phyloP scores from a whole-genome alignment of 2,329 filamentous ascomycete genomes.

The Ophiostoma populinum region DNA sequence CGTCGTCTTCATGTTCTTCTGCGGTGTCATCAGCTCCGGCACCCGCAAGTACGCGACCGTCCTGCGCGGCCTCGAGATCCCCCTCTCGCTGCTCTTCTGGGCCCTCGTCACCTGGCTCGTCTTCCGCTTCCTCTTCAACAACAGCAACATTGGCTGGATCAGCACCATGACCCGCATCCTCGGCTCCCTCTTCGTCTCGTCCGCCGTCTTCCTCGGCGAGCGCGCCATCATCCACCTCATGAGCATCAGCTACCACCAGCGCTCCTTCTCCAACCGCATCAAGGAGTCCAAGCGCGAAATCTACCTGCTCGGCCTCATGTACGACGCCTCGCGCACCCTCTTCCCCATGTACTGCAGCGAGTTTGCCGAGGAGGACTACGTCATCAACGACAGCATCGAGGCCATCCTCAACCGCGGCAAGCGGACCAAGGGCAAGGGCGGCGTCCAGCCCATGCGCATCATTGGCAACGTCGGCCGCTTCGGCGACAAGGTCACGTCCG shows the following conservation, averaged over 20 bases:
- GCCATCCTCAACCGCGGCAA: conserved; percentile 32
- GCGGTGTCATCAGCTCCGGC: conserved; percentile 50
- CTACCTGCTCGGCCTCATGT: conserved; percentile 64
- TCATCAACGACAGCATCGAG: conserved; percentile 74
- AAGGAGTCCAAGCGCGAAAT: conserved; percentile 81
- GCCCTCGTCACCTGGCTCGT: conserved; percentile 43
- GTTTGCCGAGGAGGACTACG: conserved; percentile 79
- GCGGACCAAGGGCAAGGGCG: conserved; percentile 25
- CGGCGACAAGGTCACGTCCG: conserved; percentile 84
- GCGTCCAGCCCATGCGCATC: conserved; percentile 55
- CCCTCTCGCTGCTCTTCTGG: conserved; percentile 53
- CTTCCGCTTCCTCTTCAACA: conserved; percentile 36
- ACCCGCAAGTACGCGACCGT: conserved; percentile 55
- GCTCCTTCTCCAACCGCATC: conserved; percentile 69
- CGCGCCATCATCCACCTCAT: conserved; percentile 68
- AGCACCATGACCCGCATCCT: conserved; percentile 46
- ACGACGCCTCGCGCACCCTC: conserved; percentile 72
- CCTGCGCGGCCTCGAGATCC: conserved; percentile 44
- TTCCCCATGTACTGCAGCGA: conserved; percentile 89
- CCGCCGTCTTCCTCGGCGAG: conserved; percentile 56
- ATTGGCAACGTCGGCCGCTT: conserved; percentile 60
- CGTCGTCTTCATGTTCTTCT: conserved; percentile 48
- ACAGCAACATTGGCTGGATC: conserved; percentile 31
- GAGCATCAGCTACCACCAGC: conserved; percentile 69
- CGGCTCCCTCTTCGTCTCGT: conserved; percentile 48